Evolutionary conservation across 805 yeast genomes (phyloP).

Genomic region (Scheffersomyces lignosus): DNA sequence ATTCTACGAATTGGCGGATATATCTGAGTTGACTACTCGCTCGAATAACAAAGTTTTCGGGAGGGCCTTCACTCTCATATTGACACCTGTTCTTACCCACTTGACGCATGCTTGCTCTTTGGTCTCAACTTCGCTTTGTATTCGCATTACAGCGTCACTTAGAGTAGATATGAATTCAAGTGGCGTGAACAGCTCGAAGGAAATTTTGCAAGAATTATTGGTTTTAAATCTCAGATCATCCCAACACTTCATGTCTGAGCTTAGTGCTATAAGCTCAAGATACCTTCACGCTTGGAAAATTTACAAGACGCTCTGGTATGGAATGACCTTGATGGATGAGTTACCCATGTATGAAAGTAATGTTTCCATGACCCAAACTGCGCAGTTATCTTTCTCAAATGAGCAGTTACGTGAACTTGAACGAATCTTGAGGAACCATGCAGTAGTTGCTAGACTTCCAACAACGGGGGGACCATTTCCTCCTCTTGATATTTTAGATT

Average conservation of each 20-base stretch:
- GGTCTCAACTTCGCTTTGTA: conserved; percentile 4
- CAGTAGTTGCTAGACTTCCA: too few species aligned
- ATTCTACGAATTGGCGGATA: conserved; percentile 13
- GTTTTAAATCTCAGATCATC: background rate
- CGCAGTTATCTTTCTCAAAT: conserved; percentile 1
- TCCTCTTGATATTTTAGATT: conserved; percentile 1
- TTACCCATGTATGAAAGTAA: background rate
- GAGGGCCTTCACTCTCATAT: conserved; percentile 3
- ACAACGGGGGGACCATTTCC: too few species aligned
- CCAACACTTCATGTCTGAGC: background rate
- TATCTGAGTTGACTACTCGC: conserved; percentile 1
- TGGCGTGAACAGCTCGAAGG: background rate
- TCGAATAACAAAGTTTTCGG: conserved; percentile 1
- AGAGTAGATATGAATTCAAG: background rate
- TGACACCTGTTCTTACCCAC: conserved; percentile 5
- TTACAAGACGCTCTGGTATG: conserved; percentile 6
- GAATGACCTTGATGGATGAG: conserved; percentile 1
- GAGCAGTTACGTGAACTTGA: conserved; percentile 1
- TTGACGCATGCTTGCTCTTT: conserved; percentile 3
- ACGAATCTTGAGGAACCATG: too few species aligned
- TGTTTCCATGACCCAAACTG: conserved; percentile 1
- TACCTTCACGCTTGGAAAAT: conserved; percentile 10
- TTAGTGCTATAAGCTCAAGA: conserved; percentile 3
- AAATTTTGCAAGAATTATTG: background rate
- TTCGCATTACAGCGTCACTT: conserved; percentile 5